Base-by-base conservation (phyloP, 371 early-diverging fungal genomes). In the Phascolomyces articulosus region DNA sequence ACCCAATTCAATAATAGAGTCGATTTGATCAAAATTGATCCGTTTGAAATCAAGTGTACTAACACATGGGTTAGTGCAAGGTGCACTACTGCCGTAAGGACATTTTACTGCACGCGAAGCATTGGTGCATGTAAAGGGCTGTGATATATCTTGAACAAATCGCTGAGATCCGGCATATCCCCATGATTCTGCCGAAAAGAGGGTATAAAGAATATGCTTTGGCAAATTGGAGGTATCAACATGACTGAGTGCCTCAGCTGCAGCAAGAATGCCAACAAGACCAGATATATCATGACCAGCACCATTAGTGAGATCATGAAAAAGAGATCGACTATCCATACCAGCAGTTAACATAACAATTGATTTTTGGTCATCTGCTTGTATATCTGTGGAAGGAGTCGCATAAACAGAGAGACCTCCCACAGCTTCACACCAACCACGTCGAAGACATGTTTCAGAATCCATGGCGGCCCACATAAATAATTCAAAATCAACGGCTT, bases 111-210 rank as follows among this genome's bases (percentile, higher is more conserved):
- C 75, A 18, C 79, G 62, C 0, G 77, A 72, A 0, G 81, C 66
- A 56, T 87, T 83, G n/a, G 77, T 74, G 71, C 94, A 94, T 16
- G 65, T 60, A 60, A 90, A 85, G 13, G 79, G 81, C 2, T 69
- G 59, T 1, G 82, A 72, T 10, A 94, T 83, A 69, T 93, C 93
- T 47, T 90, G 67, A 1, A 92, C 91, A 74, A 94, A 92, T 29
- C 93, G 83, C 64, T 91, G 87, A 0, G 94, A 94, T 3, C 94
- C 94, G 28, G 90, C 83, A 72, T 87, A 90, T 24, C 87, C 91
- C 88, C 90, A 94, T 20, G 87, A 65, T 68, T 94, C 94, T 23
- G 86, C 90, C 10, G 85, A 73, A 67, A 94, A 94, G 10, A 84
- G 71, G 9, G 91, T 88, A 68, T 90, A 94, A 21, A 94, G 8